Evolutionary conservation across 805 yeast species (phyloP).

Genomic region (Saccharomycopsis babjevae): DNA sequence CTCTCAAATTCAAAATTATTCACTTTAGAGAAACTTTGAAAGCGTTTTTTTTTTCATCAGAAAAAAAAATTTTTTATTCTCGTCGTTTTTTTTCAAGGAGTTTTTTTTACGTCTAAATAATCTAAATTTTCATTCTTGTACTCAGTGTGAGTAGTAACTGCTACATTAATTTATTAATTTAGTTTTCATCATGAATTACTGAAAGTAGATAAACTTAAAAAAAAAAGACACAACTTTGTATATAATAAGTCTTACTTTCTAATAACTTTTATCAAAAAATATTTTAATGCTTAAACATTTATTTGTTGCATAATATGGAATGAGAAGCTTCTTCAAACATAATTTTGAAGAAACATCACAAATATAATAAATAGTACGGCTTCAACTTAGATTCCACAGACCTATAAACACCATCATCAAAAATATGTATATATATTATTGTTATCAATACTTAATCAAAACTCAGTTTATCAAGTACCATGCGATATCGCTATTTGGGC

Average conservation of each 20-base stretch:
- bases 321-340: no score
- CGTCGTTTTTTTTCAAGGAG: constrained; percentile 2
- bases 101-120: background rate
- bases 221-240: no score
- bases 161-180: no score
- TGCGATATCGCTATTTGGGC: constrained; percentile 8
- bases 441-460: background rate
- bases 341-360: background rate
- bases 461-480: constrained; percentile 6
- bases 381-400: no score
- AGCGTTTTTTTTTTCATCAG: background rate
- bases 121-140: background rate
- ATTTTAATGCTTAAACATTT: no score
- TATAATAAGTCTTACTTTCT: no score
- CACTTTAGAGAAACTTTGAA: background rate
- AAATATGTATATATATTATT: background rate
- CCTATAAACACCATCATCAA: background rate
- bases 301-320: no score
- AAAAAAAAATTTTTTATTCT: background rate
- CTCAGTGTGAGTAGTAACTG: background rate
- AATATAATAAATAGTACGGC: background rate
- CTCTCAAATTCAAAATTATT: background rate
- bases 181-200: background rate
- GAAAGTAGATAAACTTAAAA: background rate
- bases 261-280: no score